Evolutionary conservation across 768 basidiomycete genomes (phyloP), one percentile per base, ranked within the genome.

Genomic region (Trametes cubensis): DNA sequence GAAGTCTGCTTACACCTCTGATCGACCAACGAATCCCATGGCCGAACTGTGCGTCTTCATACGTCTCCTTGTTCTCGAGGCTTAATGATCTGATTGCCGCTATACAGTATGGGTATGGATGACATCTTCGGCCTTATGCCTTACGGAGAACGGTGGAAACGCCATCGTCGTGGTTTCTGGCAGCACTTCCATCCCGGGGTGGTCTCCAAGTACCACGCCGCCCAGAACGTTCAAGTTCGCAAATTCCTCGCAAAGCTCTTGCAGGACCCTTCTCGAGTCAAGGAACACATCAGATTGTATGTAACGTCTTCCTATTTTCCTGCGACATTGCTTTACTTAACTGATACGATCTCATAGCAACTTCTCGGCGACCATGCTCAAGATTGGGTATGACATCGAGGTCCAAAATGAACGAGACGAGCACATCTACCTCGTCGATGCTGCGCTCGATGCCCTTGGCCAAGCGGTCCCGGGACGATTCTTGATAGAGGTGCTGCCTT

Each of bases 341-440:
- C 26, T 44, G 39, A 25, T 17, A 14, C 7, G 15, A 40, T 25
- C 14, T 26, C 23, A 18, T 20, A 59, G 55, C 20, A 25, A n/a
- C 1, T 56, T 53, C 25, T 17, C 41, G 4, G 49, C 42, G 5
- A 39, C 34, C 8, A 67, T 71, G 40, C 61, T 76, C 20, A 55
- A 64, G 20, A 58, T 76, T 11, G 59, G 63, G 6, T 74, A 75
- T 52, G 75, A 70, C 14, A 72, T 71, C 49, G 65, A 67, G 11
- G 69, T 61, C 11, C 64, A 58, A 7, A 62, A 58, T 10, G 57
- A 68, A 7, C n/a, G 67, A 13, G 75, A 76, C 44, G 71, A 73
- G 41, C 61, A 71, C 30, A 34, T 61, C 14, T 15, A 5, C 1
- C 23, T 47, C 4, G 47, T 50, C 26, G 18, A 56, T 4, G 18